A percentile compares a stretch with the other conserved stretches of the same genome.
Evolutionary conservation across 192 early-diverging fungal species (phyloP).

Genomic region (Umbelopsis vinacea): DNA sequence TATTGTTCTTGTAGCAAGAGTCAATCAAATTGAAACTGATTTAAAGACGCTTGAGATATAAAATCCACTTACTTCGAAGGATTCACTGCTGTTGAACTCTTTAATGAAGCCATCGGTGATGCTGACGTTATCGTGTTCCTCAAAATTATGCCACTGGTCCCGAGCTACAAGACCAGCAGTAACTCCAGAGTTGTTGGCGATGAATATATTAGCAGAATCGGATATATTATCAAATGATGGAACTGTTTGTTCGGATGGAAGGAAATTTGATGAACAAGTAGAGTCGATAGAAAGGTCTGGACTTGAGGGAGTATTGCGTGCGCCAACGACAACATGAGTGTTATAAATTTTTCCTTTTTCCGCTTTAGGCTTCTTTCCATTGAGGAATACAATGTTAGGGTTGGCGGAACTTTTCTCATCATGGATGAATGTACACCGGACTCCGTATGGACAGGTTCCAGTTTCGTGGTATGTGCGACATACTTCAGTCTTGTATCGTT

Average conservation of each 20-base stretch:
- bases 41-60: too few species aligned
- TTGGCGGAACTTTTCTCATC: slow-evolving; percentile 39
- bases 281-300: neutral
- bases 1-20: too few species aligned
- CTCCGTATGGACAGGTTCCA: slow-evolving; percentile 93
- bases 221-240: neutral
- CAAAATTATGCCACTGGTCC: neutral
- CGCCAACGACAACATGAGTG: neutral
- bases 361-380: neutral
- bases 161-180: neutral
- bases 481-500: slow-evolving; percentile 94
- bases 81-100: neutral
- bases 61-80: too few species aligned
- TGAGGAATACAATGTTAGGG: slow-evolving; percentile 23
- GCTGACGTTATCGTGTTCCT: neutral
- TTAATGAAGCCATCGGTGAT: neutral
- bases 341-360: neutral
- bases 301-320: neutral
- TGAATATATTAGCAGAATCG: neutral
- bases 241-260: neutral
- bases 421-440: slow-evolving; percentile 95
- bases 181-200: neutral
- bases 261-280: neutral
- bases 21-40: too few species aligned
- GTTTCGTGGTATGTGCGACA: slow-evolving; percentile 90